phyloP scores from a whole-genome alignment of 2,329 filamentous ascomycete genomes.

The Arthrobotrys musiformis region DNA sequence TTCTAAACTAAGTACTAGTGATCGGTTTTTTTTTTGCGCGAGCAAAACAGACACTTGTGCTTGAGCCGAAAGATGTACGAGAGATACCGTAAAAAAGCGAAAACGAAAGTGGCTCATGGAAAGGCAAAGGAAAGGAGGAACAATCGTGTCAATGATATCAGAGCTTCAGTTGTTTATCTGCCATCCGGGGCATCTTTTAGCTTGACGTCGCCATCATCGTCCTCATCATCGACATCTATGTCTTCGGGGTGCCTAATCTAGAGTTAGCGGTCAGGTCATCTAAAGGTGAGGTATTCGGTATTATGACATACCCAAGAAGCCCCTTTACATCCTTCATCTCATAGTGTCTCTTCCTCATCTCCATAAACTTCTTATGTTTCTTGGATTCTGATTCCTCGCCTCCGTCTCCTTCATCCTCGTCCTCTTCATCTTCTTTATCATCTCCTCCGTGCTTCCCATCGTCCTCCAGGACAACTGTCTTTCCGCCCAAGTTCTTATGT shows the following conservation, averaged over 20 bases:
- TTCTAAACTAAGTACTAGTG: slow-evolving; percentile 10
- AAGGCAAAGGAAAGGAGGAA: neutral
- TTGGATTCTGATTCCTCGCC: slow-evolving; percentile 73
- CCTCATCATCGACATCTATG: slow-evolving; percentile 40
- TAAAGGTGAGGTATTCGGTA: neutral
- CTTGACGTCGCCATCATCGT: slow-evolving; percentile 45
- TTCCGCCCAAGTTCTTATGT: slow-evolving; percentile 43
- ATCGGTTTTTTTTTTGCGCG: neutral
- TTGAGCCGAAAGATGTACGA: slow-evolving; percentile 3
- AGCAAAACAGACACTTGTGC: neutral
- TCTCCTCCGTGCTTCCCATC: slow-evolving; percentile 67
- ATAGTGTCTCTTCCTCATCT: slow-evolving; percentile 94
- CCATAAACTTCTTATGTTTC: slow-evolving; percentile 92
- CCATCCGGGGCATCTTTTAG: slow-evolving; percentile 41
- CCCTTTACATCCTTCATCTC: slow-evolving; percentile 97
- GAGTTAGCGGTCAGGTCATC: neutral
- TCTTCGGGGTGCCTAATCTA: slow-evolving; percentile 33
- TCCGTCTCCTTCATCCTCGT: slow-evolving; percentile 68
- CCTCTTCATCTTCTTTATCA: slow-evolving; percentile 81
- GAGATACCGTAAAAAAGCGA: neutral
- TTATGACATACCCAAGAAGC: slow-evolving; percentile 75
- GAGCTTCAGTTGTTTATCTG: neutral
- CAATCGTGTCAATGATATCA: neutral
- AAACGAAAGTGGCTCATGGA: neutral
- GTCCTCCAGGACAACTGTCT: slow-evolving; percentile 40